Conservation (phyloP, 352 stramenopile genomes). For the Phytopythium chamaehyphon region DNA sequence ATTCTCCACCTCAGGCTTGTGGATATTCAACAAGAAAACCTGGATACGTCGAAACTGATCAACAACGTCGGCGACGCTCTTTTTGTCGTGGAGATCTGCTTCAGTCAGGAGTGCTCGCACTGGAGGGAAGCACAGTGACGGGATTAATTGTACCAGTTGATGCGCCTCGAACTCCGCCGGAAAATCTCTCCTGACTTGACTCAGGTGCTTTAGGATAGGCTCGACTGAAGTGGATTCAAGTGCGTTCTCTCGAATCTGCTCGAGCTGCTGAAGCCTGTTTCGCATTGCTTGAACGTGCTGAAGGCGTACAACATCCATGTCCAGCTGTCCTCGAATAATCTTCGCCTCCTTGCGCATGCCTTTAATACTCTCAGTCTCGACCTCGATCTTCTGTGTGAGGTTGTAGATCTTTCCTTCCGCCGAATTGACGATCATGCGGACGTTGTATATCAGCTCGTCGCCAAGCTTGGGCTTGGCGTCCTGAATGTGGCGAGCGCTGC, state of each 20-base stretch:
- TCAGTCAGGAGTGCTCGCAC: conserved; percentile 44
- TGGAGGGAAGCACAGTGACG: conserved; percentile 57
- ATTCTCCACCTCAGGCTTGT: conserved; percentile 5
- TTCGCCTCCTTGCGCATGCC: conserved; percentile 64
- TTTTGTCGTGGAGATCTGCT: conserved; percentile 35
- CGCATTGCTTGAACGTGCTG: conserved; percentile 46
- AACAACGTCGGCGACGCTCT: conserved; percentile 18
- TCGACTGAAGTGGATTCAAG: conserved; percentile 37
- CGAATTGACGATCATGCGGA: conserved; percentile 84
- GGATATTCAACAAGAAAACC: conserved; percentile 53
- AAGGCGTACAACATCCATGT: conserved; percentile 51
- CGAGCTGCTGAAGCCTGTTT: conserved; percentile 36
- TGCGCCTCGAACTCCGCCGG: conserved; percentile 73
- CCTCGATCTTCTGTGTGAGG: conserved; percentile 64
- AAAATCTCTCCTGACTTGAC: conserved; percentile 36
- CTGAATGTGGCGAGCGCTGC: conserved; percentile 35
- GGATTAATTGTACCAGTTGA: conserved; percentile 63
- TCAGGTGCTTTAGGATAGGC: conserved; percentile 36
- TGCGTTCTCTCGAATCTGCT: conserved; percentile 20
- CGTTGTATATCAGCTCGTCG: conserved; percentile 91
- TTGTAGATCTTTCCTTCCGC: conserved; percentile 76
- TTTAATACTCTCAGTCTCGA: conserved; percentile 36
- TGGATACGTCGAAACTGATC: conserved; percentile 55
- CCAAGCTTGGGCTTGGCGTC: conserved; percentile 69
- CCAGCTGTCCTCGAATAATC: conserved; percentile 56